Base-by-base conservation (phyloP, 2,329 filamentous ascomycete species). In the Thermoascus crustaceus region DNA sequence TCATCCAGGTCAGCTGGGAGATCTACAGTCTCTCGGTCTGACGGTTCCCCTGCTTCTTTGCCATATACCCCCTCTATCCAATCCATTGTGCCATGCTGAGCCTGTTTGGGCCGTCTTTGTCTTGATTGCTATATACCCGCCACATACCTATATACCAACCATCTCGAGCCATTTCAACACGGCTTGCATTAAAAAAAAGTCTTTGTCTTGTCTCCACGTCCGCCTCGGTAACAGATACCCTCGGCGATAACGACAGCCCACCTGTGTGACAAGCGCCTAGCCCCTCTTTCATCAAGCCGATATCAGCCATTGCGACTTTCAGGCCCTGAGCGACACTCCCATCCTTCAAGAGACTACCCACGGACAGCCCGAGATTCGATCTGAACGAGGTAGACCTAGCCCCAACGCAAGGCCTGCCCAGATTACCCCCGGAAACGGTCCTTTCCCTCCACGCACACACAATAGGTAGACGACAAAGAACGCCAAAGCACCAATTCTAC, bases 401-500 rank as follows among this genome's bases (percentile, higher is more conserved):
- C 35, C 35, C n/a, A 10, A 32, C 32, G 32, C 30, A 34, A 25
- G 20, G 34, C 34, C 24, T 31, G 26, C 30, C 8, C n/a, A n/a
- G n/a, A 29, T 29, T 29, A 13, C 26, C 6, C 26, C 26, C 7
- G n/a, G 18, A 10, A 13, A 16, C 4, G 4, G 24, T 13, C 24
- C 8, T 6, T 26, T 13, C n/a, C 3, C 6, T 17, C 18, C 2
- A 9, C 8, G 5, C 13, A 10, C 4, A 11, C 26, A 13, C 7
- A 7, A 16, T 29, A 7, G 26, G 26, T 29, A 29, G 13, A 8
- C 9, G 26, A 29, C 5, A n/a, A 34, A 10, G 9, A 18, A 11
- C 25, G 21, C 34, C 25, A 21, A 14, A 30, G 37, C 34, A 26
- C 33, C 37, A 37, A 21, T 19, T 11, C 23, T 9, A 30, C 24